These are phyloP conservation scores for Jatropha curcas DNA, from an alignment of 345 rosid species.

Conservation along the genomic window DNA sequence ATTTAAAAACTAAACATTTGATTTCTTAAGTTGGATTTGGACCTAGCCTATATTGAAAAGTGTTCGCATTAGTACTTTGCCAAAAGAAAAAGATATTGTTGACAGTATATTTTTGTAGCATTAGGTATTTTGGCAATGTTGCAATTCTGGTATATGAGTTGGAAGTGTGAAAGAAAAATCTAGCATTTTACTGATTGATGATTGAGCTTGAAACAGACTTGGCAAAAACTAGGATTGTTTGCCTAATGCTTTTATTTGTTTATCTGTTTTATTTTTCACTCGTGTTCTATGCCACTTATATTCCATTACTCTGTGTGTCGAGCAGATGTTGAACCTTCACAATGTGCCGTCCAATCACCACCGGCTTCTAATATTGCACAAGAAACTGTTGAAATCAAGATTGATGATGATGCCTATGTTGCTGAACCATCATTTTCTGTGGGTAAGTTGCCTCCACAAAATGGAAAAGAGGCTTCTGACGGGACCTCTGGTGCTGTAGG, in stretches of 20 bases:
- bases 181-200: not conserved
- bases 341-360: constrained; percentile 30
- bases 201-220: not conserved
- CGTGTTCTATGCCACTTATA: not conserved
- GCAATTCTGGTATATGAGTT: not conserved
- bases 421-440: constrained; percentile 51
- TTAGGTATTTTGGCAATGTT: not conserved
- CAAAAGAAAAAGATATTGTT: not conserved
- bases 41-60: not conserved
- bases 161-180: not conserved
- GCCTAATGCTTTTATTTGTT: not conserved
- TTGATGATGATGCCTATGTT: constrained; percentile 36
- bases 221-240: not conserved
- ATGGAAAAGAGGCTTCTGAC: constrained; percentile 45
- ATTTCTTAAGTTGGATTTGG: not conserved
- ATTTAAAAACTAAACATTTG: not conserved
- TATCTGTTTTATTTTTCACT: not conserved
- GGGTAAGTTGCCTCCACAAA: constrained; percentile 52
- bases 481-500: constrained; percentile 54
- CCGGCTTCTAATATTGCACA: constrained; percentile 25
- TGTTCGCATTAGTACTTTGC: not conserved
- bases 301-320: not conserved
- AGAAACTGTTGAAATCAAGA: constrained; percentile 24
- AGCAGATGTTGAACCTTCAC: constrained; percentile 33
- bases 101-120: not conserved